Evolutionary conservation across 1,139 yeast species (phyloP).

Genomic region (Arxiozyma slooffiae): DNA sequence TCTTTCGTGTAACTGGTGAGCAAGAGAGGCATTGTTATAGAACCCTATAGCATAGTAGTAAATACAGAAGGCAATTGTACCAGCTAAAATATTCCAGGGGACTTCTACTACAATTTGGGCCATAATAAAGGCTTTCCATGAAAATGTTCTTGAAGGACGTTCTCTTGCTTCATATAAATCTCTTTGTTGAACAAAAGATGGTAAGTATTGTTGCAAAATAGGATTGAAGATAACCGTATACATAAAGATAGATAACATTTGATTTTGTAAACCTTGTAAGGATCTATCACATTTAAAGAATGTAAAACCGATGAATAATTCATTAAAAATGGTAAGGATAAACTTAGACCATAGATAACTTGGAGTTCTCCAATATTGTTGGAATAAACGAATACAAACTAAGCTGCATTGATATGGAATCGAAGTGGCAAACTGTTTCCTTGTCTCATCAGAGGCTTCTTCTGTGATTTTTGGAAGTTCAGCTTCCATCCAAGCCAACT

Average conservation of each 20-base stretch:
- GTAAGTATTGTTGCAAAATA: conserved; percentile 60
- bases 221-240: conserved; percentile 46
- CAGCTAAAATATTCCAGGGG: conserved; percentile 59
- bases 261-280: conserved; percentile 49
- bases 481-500: conserved; percentile 38
- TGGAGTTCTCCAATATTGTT: conserved; percentile 57
- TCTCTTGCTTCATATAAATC: conserved; percentile 74
- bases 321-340: conserved; percentile 37
- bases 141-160: conserved; percentile 58
- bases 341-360: conserved; percentile 47
- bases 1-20: conserved; percentile 42
- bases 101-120: conserved; percentile 57
- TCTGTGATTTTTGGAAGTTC: conserved; percentile 33
- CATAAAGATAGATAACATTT: conserved; percentile 63
- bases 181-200: conserved; percentile 58
- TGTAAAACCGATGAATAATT: conserved; percentile 65
- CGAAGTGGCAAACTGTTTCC: conserved; percentile 31
- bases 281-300: conserved; percentile 58
- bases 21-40: conserved; percentile 44
- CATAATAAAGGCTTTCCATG: conserved; percentile 49
- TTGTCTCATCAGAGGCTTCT: conserved; percentile 31
- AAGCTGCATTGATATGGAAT: conserved; percentile 39
- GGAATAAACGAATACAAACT: conserved; percentile 46
- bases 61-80: conserved; percentile 55
- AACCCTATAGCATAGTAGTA: conserved; percentile 77